A percentile compares a stretch with the other conserved stretches of the same genome.
phyloP scores from a whole-genome alignment of 2,329 filamentous ascomycete genomes.

The Colletotrichum cordylinicola region DNA sequence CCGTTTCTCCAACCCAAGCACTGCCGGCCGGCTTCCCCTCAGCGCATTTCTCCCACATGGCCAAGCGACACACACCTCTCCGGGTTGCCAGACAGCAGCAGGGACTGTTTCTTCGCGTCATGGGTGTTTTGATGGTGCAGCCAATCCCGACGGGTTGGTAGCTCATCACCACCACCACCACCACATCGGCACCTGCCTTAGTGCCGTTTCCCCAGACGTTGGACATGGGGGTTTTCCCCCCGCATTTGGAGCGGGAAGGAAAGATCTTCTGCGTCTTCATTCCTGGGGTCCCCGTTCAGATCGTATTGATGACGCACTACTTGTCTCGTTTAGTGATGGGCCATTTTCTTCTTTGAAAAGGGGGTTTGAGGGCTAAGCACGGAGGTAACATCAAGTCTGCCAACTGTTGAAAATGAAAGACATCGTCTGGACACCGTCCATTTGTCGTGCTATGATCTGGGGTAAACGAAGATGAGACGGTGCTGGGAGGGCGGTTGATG shows the following conservation, averaged over 20 bases:
- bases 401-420: neutral
- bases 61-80: conserved; percentile 5
- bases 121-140: neutral
- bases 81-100: neutral
- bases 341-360: neutral
- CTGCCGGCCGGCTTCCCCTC: neutral
- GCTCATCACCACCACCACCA: neutral
- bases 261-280: neutral
- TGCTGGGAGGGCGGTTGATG: neutral
- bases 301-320: neutral
- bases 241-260: neutral
- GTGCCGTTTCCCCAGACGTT: neutral
- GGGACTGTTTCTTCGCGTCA: neutral
- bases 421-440: neutral
- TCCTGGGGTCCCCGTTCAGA: neutral
- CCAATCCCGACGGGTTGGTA: neutral
- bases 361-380: no score
- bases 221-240: neutral
- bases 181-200: neutral
- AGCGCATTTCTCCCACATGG: conserved; percentile 8
- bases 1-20: neutral
- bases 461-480: neutral
- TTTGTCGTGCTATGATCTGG: neutral
- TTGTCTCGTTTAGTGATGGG: neutral
- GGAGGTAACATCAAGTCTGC: neutral